Conservation (phyloP, 352 stramenopile genomes). For the Pythium phragmiticola region DNA sequence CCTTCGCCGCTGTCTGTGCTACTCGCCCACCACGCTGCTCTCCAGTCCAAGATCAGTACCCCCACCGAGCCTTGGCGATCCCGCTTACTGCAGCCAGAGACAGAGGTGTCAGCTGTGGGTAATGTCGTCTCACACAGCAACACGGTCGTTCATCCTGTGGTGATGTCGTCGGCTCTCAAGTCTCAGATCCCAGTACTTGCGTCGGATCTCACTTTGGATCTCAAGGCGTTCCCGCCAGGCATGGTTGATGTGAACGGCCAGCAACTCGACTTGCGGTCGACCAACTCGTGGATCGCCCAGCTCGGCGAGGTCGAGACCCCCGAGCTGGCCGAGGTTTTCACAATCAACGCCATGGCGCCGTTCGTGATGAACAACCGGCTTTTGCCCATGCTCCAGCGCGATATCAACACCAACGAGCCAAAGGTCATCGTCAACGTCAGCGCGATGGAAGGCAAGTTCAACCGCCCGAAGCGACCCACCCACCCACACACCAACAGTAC, state of each 20-base stretch:
- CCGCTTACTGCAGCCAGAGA: not conserved
- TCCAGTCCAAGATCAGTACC: not conserved
- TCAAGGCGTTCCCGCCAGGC: constrained; percentile 50
- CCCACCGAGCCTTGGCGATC: not conserved
- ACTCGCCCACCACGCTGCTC: constrained; percentile 47
- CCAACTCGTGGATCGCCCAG: constrained; percentile 95
- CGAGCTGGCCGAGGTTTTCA: constrained; percentile 86
- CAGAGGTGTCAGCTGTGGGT: not conserved
- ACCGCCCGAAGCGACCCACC: constrained; percentile 95
- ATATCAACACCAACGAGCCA: constrained; percentile 30
- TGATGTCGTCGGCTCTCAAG: constrained; percentile 57
- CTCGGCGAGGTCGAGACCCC: constrained; percentile 90
- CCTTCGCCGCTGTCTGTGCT: not conserved
- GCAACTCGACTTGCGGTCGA: constrained; percentile 92
- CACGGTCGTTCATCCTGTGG: constrained; percentile 6
- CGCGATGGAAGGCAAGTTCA: constrained; percentile 98
- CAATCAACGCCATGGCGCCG: constrained; percentile 95
- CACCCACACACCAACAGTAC: constrained; percentile 95
- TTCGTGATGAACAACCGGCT: constrained; percentile 96
- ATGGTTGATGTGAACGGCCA: constrained; percentile 94
- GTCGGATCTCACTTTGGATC: constrained; percentile 46
- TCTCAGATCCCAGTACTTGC: constrained; percentile 77
- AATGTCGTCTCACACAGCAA: not conserved
- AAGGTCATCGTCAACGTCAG: constrained; percentile 94
- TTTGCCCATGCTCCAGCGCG: constrained; percentile 82